Evolutionary conservation across 1,284 basidiomycete species (phyloP).

Genomic region (Sporisorium exsertum): DNA sequence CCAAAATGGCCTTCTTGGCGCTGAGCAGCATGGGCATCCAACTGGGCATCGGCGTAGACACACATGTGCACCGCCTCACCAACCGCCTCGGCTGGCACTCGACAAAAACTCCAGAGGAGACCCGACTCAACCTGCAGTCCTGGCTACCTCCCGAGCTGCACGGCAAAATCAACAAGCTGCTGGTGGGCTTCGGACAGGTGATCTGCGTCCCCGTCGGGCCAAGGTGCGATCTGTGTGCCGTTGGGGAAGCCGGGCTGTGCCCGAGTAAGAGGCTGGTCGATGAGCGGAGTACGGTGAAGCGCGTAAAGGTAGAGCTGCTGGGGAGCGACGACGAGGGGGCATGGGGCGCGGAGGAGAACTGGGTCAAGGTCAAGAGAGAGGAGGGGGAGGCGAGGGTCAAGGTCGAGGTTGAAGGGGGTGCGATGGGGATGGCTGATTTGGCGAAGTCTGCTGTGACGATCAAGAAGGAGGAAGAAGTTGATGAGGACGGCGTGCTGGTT

Average conservation of each 20-base stretch:
- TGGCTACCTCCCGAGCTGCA: conserved; percentile 63
- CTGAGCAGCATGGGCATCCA: conserved; percentile 90
- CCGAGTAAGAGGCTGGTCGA: conserved; percentile 56
- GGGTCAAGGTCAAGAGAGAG: conserved; percentile 20
- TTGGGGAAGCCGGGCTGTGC: conserved; percentile 52
- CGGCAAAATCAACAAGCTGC: conserved; percentile 59
- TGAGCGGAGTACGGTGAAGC: conserved; percentile 41
- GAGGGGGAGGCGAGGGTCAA: conserved; percentile 16
- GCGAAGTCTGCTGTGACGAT: neutral
- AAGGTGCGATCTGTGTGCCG: conserved; percentile 75
- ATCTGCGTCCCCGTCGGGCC: conserved; percentile 86
- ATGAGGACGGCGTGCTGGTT: conserved; percentile 6
- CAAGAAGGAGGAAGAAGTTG: conserved; percentile 29
- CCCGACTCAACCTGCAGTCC: conserved; percentile 70
- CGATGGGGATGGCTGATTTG: conserved; percentile 16
- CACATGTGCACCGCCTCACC: conserved; percentile 94
- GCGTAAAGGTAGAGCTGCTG: conserved; percentile 43
- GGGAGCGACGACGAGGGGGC: conserved; percentile 20
- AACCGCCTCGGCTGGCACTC: conserved; percentile 92
- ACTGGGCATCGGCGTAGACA: conserved; percentile 94
- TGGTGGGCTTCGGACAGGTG: conserved; percentile 75
- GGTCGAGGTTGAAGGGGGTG: conserved; percentile 29
- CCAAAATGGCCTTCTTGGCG: conserved; percentile 71
- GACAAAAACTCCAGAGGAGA: conserved; percentile 88
- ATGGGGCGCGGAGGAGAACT: conserved; percentile 12